Percentiles rank a stretch among this genome's conserved stretches.
Evolutionary conservation across 805 yeast genomes (phyloP).

Genomic region (Cyberlindnera euphorbiiphila): DNA sequence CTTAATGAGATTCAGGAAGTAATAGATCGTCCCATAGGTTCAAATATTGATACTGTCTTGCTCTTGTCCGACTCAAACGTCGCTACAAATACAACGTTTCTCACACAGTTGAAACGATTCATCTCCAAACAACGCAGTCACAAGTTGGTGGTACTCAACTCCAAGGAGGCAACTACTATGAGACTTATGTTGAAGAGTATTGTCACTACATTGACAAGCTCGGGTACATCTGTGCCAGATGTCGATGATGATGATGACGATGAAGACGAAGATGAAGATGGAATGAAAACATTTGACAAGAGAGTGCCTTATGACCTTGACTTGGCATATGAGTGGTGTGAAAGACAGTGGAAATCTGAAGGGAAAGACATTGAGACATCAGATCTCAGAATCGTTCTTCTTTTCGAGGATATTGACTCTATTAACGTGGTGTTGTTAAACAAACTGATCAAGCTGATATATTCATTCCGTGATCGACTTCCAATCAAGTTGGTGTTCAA

Average conservation of each 20-base stretch:
- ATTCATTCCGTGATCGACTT: constrained; percentile 17
- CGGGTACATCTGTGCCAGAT: not conserved
- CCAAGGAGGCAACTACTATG: constrained; percentile 28
- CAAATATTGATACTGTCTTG: constrained; percentile 17
- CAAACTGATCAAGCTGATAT: constrained; percentile 16
- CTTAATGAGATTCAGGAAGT: constrained; percentile 14
- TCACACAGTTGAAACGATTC: constrained; percentile 12
- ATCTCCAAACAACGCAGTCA: constrained; percentile 9
- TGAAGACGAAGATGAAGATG: constrained; percentile 18
- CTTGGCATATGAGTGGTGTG: constrained; percentile 26
- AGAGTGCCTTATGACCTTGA: constrained; percentile 26
- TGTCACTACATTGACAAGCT: constrained; percentile 14
- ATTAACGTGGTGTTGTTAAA: constrained; percentile 21
- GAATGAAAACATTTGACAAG: constrained; percentile 16
- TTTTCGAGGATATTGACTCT: constrained; percentile 28
- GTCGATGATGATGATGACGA: constrained; percentile 4
- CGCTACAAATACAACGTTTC: constrained; percentile 19
- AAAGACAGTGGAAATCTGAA: constrained; percentile 4
- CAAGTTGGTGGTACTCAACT: constrained; percentile 19
- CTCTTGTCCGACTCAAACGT: constrained; percentile 23
- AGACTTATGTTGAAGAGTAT: constrained; percentile 22
- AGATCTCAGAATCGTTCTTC: constrained; percentile 19
- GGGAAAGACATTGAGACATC: constrained; percentile 4
- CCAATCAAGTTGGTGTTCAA: constrained; percentile 26
- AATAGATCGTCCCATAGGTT: constrained; percentile 5